Conservation (phyloP, 2,329 filamentous ascomycete species). For the Hypoxylon sp. region DNA sequence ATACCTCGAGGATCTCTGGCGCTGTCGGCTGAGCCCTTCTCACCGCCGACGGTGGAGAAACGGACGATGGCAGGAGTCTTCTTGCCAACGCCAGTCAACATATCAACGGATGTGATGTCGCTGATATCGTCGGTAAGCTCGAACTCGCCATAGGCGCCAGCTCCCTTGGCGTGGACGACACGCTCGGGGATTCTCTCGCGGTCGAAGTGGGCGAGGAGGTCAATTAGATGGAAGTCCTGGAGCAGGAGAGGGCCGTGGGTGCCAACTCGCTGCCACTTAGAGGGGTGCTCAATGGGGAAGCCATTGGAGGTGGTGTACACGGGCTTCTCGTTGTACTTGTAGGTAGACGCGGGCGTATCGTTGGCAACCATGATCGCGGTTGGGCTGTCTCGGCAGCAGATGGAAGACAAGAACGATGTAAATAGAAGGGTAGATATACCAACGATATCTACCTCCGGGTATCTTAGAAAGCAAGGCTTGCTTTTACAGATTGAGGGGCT, state of each 20-base stretch:
- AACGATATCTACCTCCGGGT: constrained; percentile 5
- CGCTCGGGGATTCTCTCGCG: constrained; percentile 64
- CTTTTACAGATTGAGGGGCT: constrained; percentile 18
- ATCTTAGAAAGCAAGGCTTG: constrained; percentile 17
- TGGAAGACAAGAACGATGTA: constrained; percentile 4
- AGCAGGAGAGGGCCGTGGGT: constrained; percentile 51
- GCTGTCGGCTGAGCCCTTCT: constrained; percentile 74
- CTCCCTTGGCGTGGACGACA: constrained; percentile 56
- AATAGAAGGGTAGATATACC: neutral
- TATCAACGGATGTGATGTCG: constrained; percentile 58
- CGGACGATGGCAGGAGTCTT: constrained; percentile 69
- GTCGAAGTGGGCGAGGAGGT: constrained; percentile 48
- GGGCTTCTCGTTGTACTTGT: constrained; percentile 68
- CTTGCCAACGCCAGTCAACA: constrained; percentile 67
- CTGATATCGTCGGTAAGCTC: constrained; percentile 62
- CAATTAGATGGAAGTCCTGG: constrained; percentile 49
- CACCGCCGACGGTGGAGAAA: constrained; percentile 79
- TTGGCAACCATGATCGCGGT: constrained; percentile 56
- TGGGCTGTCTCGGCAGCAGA: constrained; percentile 2
- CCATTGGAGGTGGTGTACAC: constrained; percentile 63
- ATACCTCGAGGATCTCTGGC: constrained; percentile 65
- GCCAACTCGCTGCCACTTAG: constrained; percentile 45
- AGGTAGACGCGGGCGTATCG: constrained; percentile 59
- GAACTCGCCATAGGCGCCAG: constrained; percentile 57
- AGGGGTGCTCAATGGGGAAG: constrained; percentile 44